Percentiles rank a stretch among this genome's conserved stretches.
These are phyloP conservation scores for Rhizoclosmatium hyalinum DNA, from an alignment of 371 early-diverging fungal genomes.

Conservation along the genomic window DNA sequence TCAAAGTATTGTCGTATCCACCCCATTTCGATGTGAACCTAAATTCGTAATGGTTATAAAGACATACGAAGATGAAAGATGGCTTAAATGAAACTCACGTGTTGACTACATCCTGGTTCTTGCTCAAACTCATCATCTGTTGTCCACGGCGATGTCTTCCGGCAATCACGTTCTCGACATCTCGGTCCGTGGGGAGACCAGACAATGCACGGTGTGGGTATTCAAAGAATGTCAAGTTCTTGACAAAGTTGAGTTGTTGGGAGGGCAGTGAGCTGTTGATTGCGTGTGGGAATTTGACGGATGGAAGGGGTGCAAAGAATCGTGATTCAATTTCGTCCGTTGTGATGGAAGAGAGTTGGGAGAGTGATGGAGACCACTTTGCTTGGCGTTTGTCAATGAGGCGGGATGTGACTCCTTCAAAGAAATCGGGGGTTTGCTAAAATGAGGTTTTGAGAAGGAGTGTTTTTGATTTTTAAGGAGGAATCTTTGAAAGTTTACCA, in stretches of 20 bases:
- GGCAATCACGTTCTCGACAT: slow-evolving; percentile 63
- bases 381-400: slow-evolving; percentile 77
- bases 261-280: slow-evolving; percentile 17
- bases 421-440: slow-evolving; percentile 78
- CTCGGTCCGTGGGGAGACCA: slow-evolving; percentile 80
- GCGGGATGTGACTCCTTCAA: slow-evolving; percentile 83
- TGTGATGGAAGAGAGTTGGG: slow-evolving; percentile 40
- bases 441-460: background rate
- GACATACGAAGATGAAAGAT: background rate
- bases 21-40: slow-evolving; percentile 54
- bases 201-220: slow-evolving; percentile 76
- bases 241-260: slow-evolving; percentile 31
- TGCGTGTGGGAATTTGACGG: background rate
- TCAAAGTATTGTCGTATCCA: slow-evolving; percentile 43
- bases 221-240: slow-evolving; percentile 48
- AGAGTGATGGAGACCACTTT: slow-evolving; percentile 75
- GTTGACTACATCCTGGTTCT: slow-evolving; percentile 68
- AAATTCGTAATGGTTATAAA: background rate
- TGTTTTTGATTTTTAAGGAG: too few relatives aligned
- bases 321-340: slow-evolving; percentile 61
- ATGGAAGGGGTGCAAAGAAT: slow-evolving; percentile 46
- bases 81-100: slow-evolving; percentile 14
- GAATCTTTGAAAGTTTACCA: slow-evolving; percentile 54
- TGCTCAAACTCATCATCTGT: slow-evolving; percentile 64
- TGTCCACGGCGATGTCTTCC: slow-evolving; percentile 61